Evolutionary conservation across 2,329 filamentous ascomycete genomes (phyloP), one percentile per base, ranked within the genome.

Genomic region (Dactylellina leptospora): DNA sequence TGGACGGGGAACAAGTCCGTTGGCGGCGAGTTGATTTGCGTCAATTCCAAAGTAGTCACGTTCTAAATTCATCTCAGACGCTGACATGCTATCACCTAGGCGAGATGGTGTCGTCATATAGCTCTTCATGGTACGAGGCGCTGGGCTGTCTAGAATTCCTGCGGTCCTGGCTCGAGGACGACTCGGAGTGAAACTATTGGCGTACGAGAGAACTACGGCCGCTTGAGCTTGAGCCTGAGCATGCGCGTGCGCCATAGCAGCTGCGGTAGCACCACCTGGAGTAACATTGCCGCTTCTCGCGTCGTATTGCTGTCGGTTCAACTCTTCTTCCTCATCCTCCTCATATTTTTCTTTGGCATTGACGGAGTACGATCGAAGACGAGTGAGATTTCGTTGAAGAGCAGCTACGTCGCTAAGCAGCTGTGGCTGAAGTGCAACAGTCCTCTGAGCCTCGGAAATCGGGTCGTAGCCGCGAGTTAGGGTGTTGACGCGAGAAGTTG

Each of bases 301-400:
- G 55, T 82, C 81, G 45, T 84, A 83, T 77, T 87, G 87, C 36
- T 80, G 78, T 60, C 79, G 61, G 63, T 82, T 81, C 50, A 80
- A 81, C 13, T 91, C 88, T 71, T 92, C 90, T 23, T 92, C 89
- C 56, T 96, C 93, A 48, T 92, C 89, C 76, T 96, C 92, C 1
- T 90, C 93, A 77, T 97, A 97, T 80, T 95, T 96, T 79, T 97
- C 93, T 81, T 96, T 97, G 62, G 96, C 96, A 80, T 99, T 99
- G 75, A 99, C 95, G 0, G 95, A 99, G 80, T 97, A 97, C 1
- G 95, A 99, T 48, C 95, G 88, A 83, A 97, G 96, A 56, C 95
- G 88, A 79, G 90, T 97, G 45, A 89, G 85, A 76, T 90, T 90
- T 78, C 87, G 90, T 74, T 88, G 69, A 75, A 91, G 85, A 78